A percentile compares a stretch with the other conserved stretches of the same genome.
Evolutionary conservation across 1,139 yeast genomes (phyloP).

Genomic region (Hanseniaspora uvarum): DNA sequence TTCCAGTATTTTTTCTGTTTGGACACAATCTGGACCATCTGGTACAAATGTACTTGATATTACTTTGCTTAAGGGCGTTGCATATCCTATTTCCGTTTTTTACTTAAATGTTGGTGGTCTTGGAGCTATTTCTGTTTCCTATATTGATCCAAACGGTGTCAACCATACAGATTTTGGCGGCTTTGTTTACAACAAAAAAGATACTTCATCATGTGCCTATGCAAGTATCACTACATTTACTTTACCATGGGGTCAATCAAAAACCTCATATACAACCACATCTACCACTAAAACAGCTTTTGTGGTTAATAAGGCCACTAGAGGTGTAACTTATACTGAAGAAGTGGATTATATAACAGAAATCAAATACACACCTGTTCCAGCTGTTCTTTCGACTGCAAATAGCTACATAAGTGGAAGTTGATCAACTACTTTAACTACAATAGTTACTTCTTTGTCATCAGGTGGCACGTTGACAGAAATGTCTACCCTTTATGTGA

Average conservation of each 20-base stretch:
- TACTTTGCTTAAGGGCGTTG: background rate
- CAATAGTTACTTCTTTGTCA: too few relatives aligned
- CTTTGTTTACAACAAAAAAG: background rate
- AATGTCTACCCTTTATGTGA: too few relatives aligned
- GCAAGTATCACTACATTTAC: background rate
- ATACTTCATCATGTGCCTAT: background rate
- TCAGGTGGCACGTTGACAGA: too few relatives aligned
- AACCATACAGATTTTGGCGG: conserved; percentile 7
- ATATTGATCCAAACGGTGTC: conserved; percentile 20
- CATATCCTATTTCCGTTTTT: conserved; percentile 22
- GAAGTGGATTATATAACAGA: background rate
- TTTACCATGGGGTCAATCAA: background rate
- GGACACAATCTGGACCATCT: background rate
- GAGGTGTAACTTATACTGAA: background rate
- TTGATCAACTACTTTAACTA: too few relatives aligned
- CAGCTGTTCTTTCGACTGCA: too few relatives aligned
- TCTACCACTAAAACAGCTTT: background rate
- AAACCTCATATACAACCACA: background rate
- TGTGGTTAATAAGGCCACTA: background rate
- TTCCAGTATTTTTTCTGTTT: background rate
- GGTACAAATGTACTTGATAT: conserved; percentile 1
- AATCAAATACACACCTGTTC: too few relatives aligned
- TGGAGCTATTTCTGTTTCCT: conserved; percentile 20
- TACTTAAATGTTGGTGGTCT: conserved; percentile 20
- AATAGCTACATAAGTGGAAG: too few relatives aligned